A percentile compares a stretch with the other conserved stretches of the same genome.
Conservation (phyloP, 1,284 basidiomycete species). For the Apiotrichum veenhuisii region DNA sequence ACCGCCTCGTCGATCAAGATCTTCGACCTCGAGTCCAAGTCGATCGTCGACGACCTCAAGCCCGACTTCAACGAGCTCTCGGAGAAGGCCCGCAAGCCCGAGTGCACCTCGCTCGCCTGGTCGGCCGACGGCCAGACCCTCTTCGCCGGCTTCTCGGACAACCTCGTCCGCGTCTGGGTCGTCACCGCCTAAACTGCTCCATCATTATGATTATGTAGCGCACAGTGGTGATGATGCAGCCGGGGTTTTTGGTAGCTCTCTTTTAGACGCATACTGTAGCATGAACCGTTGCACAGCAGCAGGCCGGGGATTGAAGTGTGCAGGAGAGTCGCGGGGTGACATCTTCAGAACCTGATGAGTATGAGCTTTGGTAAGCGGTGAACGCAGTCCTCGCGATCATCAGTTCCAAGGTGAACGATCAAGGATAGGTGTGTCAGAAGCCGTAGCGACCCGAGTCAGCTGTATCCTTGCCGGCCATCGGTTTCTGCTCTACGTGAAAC, state of each 20-base stretch:
- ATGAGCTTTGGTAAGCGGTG: too few relatives aligned
- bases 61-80: constrained; percentile 76
- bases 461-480: too few relatives aligned
- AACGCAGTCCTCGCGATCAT: too few relatives aligned
- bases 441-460: too few relatives aligned
- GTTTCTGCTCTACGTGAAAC: too few relatives aligned
- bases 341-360: too few relatives aligned
- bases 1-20: constrained; percentile 98
- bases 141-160: constrained; percentile 91
- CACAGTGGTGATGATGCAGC: constrained; percentile 6
- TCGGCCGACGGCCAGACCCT: constrained; percentile 96
- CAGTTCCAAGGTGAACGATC: too few relatives aligned
- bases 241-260: constrained; percentile 1
- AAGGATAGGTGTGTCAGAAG: too few relatives aligned
- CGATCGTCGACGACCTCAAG: constrained; percentile 93
- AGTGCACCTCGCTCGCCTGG: constrained; percentile 98
- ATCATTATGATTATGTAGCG: constrained; percentile 2
- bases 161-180: constrained; percentile 87
- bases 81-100: constrained; percentile 78
- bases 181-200: constrained; percentile 56
- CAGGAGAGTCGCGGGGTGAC: too few relatives aligned
- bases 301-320: too few relatives aligned
- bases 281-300: neutral
- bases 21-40: constrained; percentile 98
- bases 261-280: neutral